Conservation (phyloP, 78 protist species). For the Dictyostelium brefeldianum region DNA sequence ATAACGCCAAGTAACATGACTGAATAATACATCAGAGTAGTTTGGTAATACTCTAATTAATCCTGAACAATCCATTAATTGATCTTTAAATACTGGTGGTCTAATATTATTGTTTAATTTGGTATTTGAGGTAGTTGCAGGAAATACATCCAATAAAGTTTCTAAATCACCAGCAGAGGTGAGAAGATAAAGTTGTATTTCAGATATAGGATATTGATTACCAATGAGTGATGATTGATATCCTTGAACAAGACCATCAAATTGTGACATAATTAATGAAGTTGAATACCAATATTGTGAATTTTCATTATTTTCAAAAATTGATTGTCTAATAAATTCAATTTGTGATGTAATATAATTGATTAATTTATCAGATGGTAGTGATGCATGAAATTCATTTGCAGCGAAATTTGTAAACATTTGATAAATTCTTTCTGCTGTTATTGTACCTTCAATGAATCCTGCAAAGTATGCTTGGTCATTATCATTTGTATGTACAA, state of each 20-base stretch:
- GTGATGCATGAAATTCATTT: slow-evolving; percentile 2
- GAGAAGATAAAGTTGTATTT: slow-evolving; percentile 23
- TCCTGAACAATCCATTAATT: slow-evolving; percentile 39
- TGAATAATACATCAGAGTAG: slow-evolving; percentile 27
- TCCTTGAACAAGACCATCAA: slow-evolving; percentile 56
- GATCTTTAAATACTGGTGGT: background rate
- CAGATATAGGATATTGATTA: background rate
- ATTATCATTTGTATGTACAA: background rate
- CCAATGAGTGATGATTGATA: background rate
- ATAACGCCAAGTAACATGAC: slow-evolving; percentile 62
- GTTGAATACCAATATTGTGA: slow-evolving; percentile 42
- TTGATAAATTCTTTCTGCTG: slow-evolving; percentile 43
- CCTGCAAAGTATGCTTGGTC: slow-evolving; percentile 34
- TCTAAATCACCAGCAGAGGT: slow-evolving; percentile 61
- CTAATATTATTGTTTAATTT: background rate
- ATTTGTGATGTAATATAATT: slow-evolving; percentile 17
- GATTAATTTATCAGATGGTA: slow-evolving; percentile 27
- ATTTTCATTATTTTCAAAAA: background rate
- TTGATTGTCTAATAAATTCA: slow-evolving; percentile 24
- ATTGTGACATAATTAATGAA: slow-evolving; percentile 41
- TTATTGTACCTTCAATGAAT: slow-evolving; percentile 20
- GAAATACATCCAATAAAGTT: slow-evolving; percentile 10
- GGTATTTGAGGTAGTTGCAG: background rate
- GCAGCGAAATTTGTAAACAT: slow-evolving; percentile 54
- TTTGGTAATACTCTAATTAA: slow-evolving; percentile 31